Evolutionary conservation across 2,329 filamentous ascomycete species (phyloP), one percentile per base, ranked within the genome.

Genomic region (Pseudogymnoascus sp.): DNA sequence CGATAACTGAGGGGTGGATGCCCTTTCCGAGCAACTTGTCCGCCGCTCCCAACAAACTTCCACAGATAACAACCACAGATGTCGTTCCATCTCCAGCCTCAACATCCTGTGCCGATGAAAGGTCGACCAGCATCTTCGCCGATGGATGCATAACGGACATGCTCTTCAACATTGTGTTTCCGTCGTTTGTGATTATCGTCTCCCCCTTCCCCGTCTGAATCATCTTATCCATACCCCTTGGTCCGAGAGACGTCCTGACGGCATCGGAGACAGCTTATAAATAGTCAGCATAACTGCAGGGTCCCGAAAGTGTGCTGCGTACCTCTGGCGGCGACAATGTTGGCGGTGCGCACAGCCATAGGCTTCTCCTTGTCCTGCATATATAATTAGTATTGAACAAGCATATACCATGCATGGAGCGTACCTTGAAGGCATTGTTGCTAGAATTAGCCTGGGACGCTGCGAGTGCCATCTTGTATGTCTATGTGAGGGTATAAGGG

Each of bases 141-240:
- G 96, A 96, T n/a, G 95, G 95, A 75, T 99, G 95, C 89, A 99
- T 92, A 69, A 99, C 95, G 69, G 91, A 90, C 95, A 99, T 97
- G 81, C 93, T 93, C 80, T 90, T 96, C 74, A 99, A 81, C 93
- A 99, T 99, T 64, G 95, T 99, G 81, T 96, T 96, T 76, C 95
- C 95, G 79, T 99, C 95, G 82, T 99, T 99, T 74, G 95, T 99
- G 80, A 99, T 99, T 77, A 97, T 95, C 64, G 93, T 97, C 78
- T 96, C 91, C 79, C 93, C 95, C 80, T 91, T 96, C 75, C 92
- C 90, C 66, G 89, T 96, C 82, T 96, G 90, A 72, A 99, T 97
- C 72, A 74, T 74, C 63, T 73, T 73, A 62, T 73, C 72, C 70
- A 72, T 97, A 75, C 95, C 95, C 77, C 95, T 87, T 69, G 95